Conservation (phyloP, 1,284 basidiomycete species). For the Peniophora sp. region DNA sequence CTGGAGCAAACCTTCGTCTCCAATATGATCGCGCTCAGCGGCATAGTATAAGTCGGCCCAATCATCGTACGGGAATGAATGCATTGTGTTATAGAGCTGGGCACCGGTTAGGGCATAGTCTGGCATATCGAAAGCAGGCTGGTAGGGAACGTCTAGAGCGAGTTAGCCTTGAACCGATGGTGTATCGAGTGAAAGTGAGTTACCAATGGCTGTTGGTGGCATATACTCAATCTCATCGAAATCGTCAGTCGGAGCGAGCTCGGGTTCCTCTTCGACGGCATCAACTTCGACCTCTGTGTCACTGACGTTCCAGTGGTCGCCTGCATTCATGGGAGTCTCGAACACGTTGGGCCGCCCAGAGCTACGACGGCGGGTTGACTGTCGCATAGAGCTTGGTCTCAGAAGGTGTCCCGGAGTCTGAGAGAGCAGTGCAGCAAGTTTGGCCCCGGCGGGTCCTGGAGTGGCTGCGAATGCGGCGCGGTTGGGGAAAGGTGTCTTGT, state of each 20-base stretch:
- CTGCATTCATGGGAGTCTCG: slow-evolving; percentile 59
- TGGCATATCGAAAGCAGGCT: slow-evolving; percentile 26
- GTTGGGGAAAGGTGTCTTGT: slow-evolving; percentile 52
- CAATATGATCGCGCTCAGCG: slow-evolving; percentile 17
- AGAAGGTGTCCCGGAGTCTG: slow-evolving; percentile 31
- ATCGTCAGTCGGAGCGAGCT: slow-evolving; percentile 34
- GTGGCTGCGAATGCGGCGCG: slow-evolving; percentile 28
- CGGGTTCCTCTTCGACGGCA: slow-evolving; percentile 22
- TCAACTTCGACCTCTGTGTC: slow-evolving; percentile 47
- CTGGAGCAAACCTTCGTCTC: slow-evolving; percentile 13
- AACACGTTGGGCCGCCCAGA: slow-evolving; percentile 27
- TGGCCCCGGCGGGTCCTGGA: slow-evolving; percentile 21
- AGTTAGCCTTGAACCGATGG: not conserved
- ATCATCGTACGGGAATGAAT: slow-evolving; percentile 20
- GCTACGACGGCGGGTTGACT: slow-evolving; percentile 27
- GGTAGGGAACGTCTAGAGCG: slow-evolving; percentile 22
- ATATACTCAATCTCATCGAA: slow-evolving; percentile 72
- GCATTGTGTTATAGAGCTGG: slow-evolving; percentile 17
- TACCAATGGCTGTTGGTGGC: slow-evolving; percentile 62
- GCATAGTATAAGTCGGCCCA: slow-evolving; percentile 19
- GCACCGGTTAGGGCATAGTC: slow-evolving; percentile 22
- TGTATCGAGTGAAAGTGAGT: slow-evolving; percentile 17
- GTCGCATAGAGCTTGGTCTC: slow-evolving; percentile 58
- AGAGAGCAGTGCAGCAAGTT: slow-evolving; percentile 20
- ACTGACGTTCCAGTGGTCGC: slow-evolving; percentile 68